phyloP scores from a whole-genome alignment of 768 basidiomycete species.

The Mycena olivaceomarginata region DNA sequence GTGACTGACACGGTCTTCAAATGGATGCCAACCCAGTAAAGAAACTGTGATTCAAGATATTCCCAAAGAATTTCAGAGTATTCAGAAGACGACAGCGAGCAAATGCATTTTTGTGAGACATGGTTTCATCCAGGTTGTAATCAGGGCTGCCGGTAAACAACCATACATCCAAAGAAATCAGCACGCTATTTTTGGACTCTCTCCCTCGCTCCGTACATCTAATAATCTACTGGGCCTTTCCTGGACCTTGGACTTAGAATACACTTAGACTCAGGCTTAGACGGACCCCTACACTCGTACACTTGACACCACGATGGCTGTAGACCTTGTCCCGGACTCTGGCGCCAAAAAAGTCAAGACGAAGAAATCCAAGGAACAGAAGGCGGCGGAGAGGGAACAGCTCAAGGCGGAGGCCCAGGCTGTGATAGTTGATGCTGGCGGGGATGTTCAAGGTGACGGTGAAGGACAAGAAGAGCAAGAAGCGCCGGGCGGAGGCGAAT shows the following conservation, averaged over 20 bases:
- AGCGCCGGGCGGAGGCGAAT: conserved; percentile 39
- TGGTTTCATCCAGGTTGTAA: background rate
- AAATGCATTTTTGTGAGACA: too few relatives aligned
- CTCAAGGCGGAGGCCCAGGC: conserved; percentile 35
- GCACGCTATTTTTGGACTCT: conserved; percentile 16
- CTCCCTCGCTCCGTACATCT: too few relatives aligned
- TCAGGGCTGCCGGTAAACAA: conserved; percentile 11
- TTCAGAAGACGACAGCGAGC: too few relatives aligned
- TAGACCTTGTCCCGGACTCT: conserved; percentile 1
- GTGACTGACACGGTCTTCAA: too few relatives aligned
- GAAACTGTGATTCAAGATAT: too few relatives aligned
- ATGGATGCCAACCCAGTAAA: too few relatives aligned
- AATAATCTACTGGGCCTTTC: background rate
- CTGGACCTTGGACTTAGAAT: conserved; percentile 1
- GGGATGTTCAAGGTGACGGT: conserved; percentile 35
- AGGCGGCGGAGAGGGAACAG: conserved; percentile 53
- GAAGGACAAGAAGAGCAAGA: conserved; percentile 38
- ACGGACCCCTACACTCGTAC: background rate
- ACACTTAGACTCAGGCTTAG: conserved; percentile 3
- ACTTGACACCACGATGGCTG: conserved; percentile 25
- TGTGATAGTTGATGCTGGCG: conserved; percentile 34
- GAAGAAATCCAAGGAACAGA: conserved; percentile 43
- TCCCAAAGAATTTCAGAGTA: too few relatives aligned
- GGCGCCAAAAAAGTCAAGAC: conserved; percentile 38
- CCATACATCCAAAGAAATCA: conserved; percentile 1